A percentile compares a stretch with the other conserved stretches of the same genome.
Conservation (phyloP, 2,329 filamentous ascomycete genomes). For the Hortaea sp. region DNA sequence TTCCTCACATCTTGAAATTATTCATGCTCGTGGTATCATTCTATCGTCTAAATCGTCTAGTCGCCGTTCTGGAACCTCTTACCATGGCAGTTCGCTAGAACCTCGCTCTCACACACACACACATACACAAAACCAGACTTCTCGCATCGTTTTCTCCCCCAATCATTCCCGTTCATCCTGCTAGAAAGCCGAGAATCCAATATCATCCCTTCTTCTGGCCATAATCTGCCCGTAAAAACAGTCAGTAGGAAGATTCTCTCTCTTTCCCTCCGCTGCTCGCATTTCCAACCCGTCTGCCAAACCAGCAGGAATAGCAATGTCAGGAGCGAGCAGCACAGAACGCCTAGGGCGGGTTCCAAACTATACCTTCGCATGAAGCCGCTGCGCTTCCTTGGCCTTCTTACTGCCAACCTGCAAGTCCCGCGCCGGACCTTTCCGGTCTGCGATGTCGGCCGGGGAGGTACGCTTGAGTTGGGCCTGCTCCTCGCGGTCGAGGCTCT, state of each 20-base stretch:
- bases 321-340: background rate
- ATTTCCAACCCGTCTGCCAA: background rate
- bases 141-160: no score
- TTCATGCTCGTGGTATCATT: no score
- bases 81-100: no score
- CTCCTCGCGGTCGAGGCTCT: conserved; percentile 25
- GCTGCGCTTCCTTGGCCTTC: background rate
- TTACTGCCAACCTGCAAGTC: no score
- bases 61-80: no score
- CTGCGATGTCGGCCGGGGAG: background rate
- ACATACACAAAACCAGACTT: no score
- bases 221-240: background rate
- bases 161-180: background rate
- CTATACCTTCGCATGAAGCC: conserved; percentile 2
- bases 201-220: background rate
- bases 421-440: no score
- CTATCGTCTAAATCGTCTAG: no score
- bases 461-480: conserved; percentile 21
- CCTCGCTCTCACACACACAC: no score
- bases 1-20: no score
- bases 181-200: background rate
- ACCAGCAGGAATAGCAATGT: background rate
- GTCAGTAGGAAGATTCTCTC: background rate
- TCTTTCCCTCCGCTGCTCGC: no score
- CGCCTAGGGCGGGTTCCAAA: background rate